Base-by-base conservation (phyloP, 2,329 filamentous ascomycete genomes). In the Aspergillus sp. region DNA sequence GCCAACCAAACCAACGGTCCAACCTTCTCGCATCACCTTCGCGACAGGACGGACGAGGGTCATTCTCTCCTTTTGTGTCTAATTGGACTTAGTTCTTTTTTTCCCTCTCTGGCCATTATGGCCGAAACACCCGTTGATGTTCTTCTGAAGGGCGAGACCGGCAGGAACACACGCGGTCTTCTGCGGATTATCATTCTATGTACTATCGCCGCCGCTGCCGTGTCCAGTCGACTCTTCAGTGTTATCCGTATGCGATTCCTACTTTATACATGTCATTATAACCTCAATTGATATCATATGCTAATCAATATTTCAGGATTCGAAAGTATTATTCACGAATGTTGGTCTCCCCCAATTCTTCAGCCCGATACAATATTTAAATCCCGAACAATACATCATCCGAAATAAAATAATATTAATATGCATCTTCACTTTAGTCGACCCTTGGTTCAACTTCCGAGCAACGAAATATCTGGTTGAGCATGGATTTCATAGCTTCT, bases 371-470 rank as follows among this genome's bases (percentile, higher is more conserved):
- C 19, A 19, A 19, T 19, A 19, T 19, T 19, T 19, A 19, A 19
- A 19, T 19, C 19, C 19, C 19, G 19, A 19, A 19, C 19, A 19
- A 19, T 19, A 19, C 19, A 19, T 19, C 19, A 19, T 19, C 19
- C 19, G 19, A 19, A 4, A 19, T 19, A 19, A 19, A 42, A 38
- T 26, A 29, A 45, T 51, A 49, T 56, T 62, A 49, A 57, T n/a
- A 37, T 58, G 39, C 55, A 30, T 41, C 53, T 34, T 7, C 49
- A 41, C 40, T 62, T 36, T 65, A 98, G 91, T 98, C 73, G 93
- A 98, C 72, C 93, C 93, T 31, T 98, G 93, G 93, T 98, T 98
- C 76, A 98, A 98, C 73, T 98, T 98, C 73, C 81, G 93, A 70
- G 93, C 93, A 55, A 97, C 93, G 44, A 97, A 97, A 72, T 97